phyloP scores from a whole-genome alignment of 192 early-diverging fungal species.

The Diversispora epigaea region DNA sequence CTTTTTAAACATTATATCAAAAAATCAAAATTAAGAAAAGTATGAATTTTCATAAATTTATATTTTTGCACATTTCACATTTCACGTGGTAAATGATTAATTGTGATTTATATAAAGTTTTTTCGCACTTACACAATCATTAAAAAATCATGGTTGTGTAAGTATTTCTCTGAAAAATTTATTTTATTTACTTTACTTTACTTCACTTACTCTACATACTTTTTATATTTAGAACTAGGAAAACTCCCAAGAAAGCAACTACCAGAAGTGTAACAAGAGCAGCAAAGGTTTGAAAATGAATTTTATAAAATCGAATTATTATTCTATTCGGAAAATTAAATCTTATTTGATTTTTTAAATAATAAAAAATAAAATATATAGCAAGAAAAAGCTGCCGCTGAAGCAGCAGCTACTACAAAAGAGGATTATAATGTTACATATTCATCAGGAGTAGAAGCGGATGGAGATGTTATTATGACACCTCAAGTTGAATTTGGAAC shows the following conservation, averaged over 20 bases:
- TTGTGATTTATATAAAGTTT: too few species aligned
- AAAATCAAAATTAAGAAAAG: too few species aligned
- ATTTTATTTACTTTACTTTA: not conserved
- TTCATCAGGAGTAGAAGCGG: not conserved
- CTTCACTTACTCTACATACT: too few species aligned
- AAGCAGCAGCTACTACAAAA: slow-evolving; percentile 2
- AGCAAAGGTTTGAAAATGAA: not conserved
- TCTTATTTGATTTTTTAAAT: not conserved
- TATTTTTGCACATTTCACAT: too few species aligned
- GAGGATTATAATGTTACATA: not conserved
- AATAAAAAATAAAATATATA: not conserved
- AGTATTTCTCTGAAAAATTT: not conserved
- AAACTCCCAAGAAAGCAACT: not conserved
- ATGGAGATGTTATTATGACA: not conserved
- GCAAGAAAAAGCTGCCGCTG: slow-evolving; percentile 13
- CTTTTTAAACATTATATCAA: too few species aligned
- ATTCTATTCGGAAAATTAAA: not conserved
- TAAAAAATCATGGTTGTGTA: too few species aligned
- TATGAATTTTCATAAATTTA: too few species aligned
- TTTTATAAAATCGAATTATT: not conserved
- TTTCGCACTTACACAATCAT: too few species aligned
- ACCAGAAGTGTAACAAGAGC: slow-evolving; percentile 18
- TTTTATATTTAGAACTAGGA: not conserved
- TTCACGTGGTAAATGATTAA: not conserved
- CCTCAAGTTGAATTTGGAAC: not conserved